Percentiles rank a stretch among this genome's conserved stretches.
phyloP scores from a whole-genome alignment of 2,329 filamentous ascomycete genomes.

The Cordyceps militaris region DNA sequence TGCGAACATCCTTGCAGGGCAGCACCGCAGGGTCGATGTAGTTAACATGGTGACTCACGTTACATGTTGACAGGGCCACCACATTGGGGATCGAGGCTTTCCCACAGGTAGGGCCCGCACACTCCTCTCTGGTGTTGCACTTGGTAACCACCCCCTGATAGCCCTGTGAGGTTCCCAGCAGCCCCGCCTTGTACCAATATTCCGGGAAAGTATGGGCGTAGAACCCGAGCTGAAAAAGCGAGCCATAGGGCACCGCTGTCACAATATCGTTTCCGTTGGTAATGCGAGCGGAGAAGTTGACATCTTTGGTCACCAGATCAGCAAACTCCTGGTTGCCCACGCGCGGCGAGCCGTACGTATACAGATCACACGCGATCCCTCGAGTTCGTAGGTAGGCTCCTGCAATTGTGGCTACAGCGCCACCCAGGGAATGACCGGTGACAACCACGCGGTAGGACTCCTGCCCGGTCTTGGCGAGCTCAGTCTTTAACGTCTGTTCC shows the following conservation, averaged over 20 bases:
- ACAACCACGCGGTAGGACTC: conserved; percentile 45
- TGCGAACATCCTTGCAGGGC: not conserved
- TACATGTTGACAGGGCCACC: not conserved
- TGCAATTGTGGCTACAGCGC: conserved; percentile 54
- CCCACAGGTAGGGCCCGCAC: not conserved
- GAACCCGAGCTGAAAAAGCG: not conserved
- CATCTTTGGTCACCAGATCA: conserved; percentile 36
- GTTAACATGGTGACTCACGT: not conserved
- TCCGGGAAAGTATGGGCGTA: not conserved
- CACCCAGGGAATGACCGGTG: conserved; percentile 64
- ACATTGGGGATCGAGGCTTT: not conserved
- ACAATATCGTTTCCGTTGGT: not conserved
- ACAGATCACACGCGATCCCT: conserved; percentile 46
- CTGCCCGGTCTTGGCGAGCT: not conserved
- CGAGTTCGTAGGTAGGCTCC: conserved; percentile 46
- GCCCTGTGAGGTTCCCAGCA: not conserved
- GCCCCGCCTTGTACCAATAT: not conserved
- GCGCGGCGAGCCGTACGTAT: conserved; percentile 61
- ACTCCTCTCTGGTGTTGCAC: not conserved
- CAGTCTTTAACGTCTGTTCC: not conserved
- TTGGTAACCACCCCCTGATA: not conserved
- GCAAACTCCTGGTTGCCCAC: conserved; percentile 53
- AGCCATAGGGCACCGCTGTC: not conserved
- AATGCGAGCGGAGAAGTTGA: not conserved
- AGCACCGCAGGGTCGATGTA: not conserved